A percentile compares a stretch with the other conserved stretches of the same genome.
These are phyloP conservation scores for Collybia sordida DNA, from an alignment of 768 basidiomycete species.

Conservation along the genomic window DNA sequence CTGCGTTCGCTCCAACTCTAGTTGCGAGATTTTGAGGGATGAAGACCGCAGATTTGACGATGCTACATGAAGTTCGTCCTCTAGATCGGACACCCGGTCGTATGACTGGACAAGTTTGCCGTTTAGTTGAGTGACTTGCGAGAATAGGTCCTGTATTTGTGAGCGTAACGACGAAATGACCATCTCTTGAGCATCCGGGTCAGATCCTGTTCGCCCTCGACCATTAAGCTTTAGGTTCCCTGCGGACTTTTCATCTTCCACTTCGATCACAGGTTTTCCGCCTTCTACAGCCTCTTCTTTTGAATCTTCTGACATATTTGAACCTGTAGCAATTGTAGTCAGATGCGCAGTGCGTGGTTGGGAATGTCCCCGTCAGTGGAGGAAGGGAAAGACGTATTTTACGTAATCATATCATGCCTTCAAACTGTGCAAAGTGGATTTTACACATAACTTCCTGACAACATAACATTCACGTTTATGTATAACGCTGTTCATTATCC, in stretches of 20 bases:
- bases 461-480: too few species aligned
- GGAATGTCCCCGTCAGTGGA: too few species aligned
- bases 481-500: too few species aligned
- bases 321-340: too few species aligned
- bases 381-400: too few species aligned
- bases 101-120: constrained; percentile 90
- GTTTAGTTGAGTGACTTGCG: constrained; percentile 90
- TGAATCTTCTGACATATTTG: constrained; percentile 10
- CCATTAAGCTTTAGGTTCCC: constrained; percentile 17
- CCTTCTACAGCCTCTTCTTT: constrained; percentile 7
- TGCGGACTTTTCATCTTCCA: background rate
- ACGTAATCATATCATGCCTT: too few species aligned
- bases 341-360: too few species aligned
- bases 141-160: constrained; percentile 84
- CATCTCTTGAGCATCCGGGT: constrained; percentile 74
- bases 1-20: constrained; percentile 83
- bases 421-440: too few species aligned
- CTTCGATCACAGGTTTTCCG: background rate
- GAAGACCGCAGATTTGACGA: constrained; percentile 58
- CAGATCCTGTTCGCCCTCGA: constrained; percentile 18
- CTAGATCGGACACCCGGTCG: constrained; percentile 88
- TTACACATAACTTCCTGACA: too few species aligned
- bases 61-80: constrained; percentile 80
- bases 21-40: constrained; percentile 66
- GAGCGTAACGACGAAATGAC: constrained; percentile 78